These are phyloP conservation scores for Schizochytrium sp. DNA, from an alignment of 108 stramenopile species.

Conservation along the genomic window DNA sequence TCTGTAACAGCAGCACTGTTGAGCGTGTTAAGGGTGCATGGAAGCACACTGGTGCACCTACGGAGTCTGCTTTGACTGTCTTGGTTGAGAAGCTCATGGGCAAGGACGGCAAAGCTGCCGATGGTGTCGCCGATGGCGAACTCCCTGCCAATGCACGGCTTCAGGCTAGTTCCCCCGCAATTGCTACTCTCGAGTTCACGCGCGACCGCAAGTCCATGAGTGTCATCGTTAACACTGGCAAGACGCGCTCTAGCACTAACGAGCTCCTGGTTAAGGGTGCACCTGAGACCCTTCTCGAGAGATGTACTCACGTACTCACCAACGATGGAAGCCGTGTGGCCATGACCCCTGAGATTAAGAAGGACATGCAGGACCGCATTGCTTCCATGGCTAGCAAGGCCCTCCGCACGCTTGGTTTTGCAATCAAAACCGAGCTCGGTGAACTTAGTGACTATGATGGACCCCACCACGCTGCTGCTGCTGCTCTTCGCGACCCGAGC, in stretches of 20 bases:
- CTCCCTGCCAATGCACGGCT: neutral
- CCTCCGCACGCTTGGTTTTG: conserved; percentile 91
- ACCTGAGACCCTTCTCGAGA: conserved; percentile 88
- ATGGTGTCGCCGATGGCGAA: conserved; percentile 13
- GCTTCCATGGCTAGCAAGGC: conserved; percentile 87
- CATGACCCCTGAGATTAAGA: neutral
- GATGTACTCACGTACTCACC: conserved; percentile 88
- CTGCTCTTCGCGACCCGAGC: conserved; percentile 35
- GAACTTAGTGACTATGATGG: conserved; percentile 83
- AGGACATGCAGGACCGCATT: conserved; percentile 72
- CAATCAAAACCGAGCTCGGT: conserved; percentile 78
- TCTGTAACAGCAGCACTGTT: conserved; percentile 83
- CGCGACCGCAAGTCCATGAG: conserved; percentile 76
- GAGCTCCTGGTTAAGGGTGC: conserved; percentile 96
- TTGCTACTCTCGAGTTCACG: conserved; percentile 87
- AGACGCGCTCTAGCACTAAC: conserved; percentile 71
- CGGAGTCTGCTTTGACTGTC: conserved; percentile 93
- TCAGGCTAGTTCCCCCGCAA: conserved; percentile 76
- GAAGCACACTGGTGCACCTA: conserved; percentile 90
- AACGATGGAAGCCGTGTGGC: conserved; percentile 79
- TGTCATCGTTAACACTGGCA: conserved; percentile 66
- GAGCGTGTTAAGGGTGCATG: conserved; percentile 76
- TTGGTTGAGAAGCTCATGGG: conserved; percentile 85
- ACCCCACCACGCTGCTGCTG: conserved; percentile 21
- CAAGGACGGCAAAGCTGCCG: conserved; percentile 50